Conservation (phyloP, 257 asterid species). For the Scutellaria minor region DNA sequence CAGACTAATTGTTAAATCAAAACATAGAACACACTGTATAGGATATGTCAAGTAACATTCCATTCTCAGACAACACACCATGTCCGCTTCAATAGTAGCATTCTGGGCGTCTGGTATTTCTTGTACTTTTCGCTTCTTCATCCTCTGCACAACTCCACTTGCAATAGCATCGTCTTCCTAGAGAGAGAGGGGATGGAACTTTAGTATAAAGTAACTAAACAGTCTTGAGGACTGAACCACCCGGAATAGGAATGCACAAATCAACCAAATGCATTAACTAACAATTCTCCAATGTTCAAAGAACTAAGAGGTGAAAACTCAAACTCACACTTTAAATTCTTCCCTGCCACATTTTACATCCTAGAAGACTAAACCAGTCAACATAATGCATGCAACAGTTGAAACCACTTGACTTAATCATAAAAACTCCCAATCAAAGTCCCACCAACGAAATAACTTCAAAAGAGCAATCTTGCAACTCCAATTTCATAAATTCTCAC, state of each 20-base stretch:
- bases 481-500: background rate
- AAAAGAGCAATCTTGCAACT: background rate
- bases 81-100: constrained; percentile 93
- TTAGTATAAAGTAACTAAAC: background rate
- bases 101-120: constrained; percentile 89
- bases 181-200: background rate
- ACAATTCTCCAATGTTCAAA: background rate
- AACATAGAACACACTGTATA: background rate
- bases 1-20: constrained; percentile 21
- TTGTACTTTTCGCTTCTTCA: constrained; percentile 86
- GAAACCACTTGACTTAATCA: background rate
- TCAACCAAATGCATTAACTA: background rate
- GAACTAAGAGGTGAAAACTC: background rate
- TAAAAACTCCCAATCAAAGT: background rate
- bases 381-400: background rate
- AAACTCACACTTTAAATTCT: background rate
- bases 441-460: background rate
- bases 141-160: constrained; percentile 69
- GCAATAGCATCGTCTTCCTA: constrained; percentile 62
- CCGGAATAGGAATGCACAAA: background rate
- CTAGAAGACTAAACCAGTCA: background rate
- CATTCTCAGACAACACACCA: constrained; percentile 55
- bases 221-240: background rate
- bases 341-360: background rate
- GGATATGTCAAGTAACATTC: constrained; percentile 4